Base-by-base conservation (phyloP, 345 rosid genomes). In the Streptanthus diversifolius region DNA sequence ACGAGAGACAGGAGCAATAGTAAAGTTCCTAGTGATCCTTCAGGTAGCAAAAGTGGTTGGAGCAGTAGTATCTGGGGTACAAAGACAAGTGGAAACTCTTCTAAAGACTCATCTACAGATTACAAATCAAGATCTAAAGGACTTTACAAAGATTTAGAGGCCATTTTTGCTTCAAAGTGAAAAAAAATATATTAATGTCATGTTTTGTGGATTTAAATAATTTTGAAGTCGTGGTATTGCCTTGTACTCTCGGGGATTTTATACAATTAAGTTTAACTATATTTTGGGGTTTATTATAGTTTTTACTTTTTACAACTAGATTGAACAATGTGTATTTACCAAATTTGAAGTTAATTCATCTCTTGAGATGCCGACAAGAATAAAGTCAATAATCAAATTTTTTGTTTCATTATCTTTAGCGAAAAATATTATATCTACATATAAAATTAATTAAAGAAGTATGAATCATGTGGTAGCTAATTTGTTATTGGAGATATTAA, bases 131-230 rank as follows among this genome's bases (percentile, higher is more conserved):
- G 82, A 70, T 79, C 91, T 43, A 85, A 68, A 25, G 80, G 86
- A 56, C 77, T 93, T 81, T 67, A 84, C 79, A 89, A 85, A 80
- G 97, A 93, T 70, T 81, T 93, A 57, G 96, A 89, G 70, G 89
- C 86, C 69, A 93, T 93, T 77, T 91, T 93, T 84, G 92, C 90
- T 61, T 81, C 87, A 39, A 87, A 84, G 60, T 85, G 84, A 86
- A 51, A 18, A 8, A 47, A 27, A 39, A 32, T 32, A 6, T 7
- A 24, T 0, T 3, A 59, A 14, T 54, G 15, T 40, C 15, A 39
- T 14, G 1, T 44, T 9, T 8, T 44, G 11, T 72, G 32, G 19
- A 15, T 44, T 33, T 10, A 52, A 10, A 19, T 12, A 49, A 48
- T 11, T 43, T 58, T 21, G 7, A 36, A 59, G 27, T 37, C 5